phyloP scores from a whole-genome alignment of 495 filamentous ascomycete species.

The Trichoderma gamsii region DNA sequence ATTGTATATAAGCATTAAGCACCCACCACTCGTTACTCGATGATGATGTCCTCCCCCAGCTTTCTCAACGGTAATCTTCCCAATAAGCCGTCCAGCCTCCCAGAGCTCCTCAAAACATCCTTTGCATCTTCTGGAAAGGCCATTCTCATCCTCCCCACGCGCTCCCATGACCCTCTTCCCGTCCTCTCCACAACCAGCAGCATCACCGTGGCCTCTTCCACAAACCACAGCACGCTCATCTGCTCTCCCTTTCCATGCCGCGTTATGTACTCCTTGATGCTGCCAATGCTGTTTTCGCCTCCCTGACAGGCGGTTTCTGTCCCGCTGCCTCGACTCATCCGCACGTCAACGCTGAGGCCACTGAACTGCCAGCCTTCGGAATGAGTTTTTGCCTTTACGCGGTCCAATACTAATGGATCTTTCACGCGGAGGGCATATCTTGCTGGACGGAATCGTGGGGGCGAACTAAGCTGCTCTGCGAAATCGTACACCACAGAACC shows the following conservation, averaged over 20 bases:
- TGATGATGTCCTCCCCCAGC: not conserved
- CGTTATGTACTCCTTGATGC: not conserved
- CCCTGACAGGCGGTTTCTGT: not conserved
- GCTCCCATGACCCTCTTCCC: not conserved
- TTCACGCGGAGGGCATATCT: not conserved
- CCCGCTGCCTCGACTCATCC: slow-evolving; percentile 5
- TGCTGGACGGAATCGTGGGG: not conserved
- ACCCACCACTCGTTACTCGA: not conserved
- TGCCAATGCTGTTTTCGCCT: not conserved
- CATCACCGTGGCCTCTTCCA: slow-evolving; percentile 7
- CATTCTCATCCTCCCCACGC: slow-evolving; percentile 11
- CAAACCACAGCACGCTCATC: slow-evolving; percentile 10
- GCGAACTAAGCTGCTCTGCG: not conserved
- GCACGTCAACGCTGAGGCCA: slow-evolving; percentile 2
- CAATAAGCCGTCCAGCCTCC: not conserved
- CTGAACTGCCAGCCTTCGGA: slow-evolving; percentile 2
- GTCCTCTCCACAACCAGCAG: not conserved
- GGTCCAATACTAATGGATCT: not conserved
- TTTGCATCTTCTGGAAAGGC: slow-evolving; percentile 4
- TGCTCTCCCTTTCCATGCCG: not conserved
- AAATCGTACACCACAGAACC: not conserved
- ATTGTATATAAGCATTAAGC: not conserved
- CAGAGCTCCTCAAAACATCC: not conserved
- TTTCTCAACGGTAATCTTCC: not conserved
- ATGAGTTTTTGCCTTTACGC: slow-evolving; percentile 2